These are phyloP conservation scores for Ogataea nitratoaversa DNA, from an alignment of 805 yeast species.

Conservation along the genomic window DNA sequence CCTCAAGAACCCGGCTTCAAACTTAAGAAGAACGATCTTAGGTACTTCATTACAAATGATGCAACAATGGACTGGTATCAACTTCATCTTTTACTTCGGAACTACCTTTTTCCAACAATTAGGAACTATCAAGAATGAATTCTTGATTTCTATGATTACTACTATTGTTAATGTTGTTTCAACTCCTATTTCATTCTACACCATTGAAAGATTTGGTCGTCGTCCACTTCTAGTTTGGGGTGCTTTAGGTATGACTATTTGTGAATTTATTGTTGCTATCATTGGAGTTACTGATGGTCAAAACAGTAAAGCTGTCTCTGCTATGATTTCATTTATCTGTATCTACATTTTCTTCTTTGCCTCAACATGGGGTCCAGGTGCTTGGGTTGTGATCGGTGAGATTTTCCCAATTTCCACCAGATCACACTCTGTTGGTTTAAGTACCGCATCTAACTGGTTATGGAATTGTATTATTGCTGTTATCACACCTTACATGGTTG, in stretches of 20 bases:
- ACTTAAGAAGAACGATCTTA: conserved; percentile 39
- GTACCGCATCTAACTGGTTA: conserved; percentile 77
- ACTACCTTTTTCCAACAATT: conserved; percentile 58
- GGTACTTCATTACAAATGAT: conserved; percentile 44
- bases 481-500: conserved; percentile 70
- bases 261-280: conserved; percentile 57
- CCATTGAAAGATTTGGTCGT: conserved; percentile 59
- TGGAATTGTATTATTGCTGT: conserved; percentile 75
- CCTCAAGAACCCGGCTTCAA: conserved; percentile 32
- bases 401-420: conserved; percentile 70
- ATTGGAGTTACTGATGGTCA: conserved; percentile 30
- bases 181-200: conserved; percentile 52
- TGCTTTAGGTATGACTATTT: conserved; percentile 44
- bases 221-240: conserved; percentile 46
- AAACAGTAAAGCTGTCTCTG: conserved; percentile 26
- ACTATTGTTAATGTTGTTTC: conserved; percentile 49
- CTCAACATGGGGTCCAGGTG: conserved; percentile 79
- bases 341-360: conserved; percentile 73
- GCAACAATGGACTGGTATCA: conserved; percentile 78
- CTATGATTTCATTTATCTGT: conserved; percentile 43
- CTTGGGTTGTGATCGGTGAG: conserved; percentile 64
- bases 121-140: conserved; percentile 44
- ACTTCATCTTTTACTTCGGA: conserved; percentile 73
- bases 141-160: conserved; percentile 49
- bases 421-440: conserved; percentile 65